phyloP scores from a whole-genome alignment of 331 rosid species.

The Acacia pycnantha region DNA sequence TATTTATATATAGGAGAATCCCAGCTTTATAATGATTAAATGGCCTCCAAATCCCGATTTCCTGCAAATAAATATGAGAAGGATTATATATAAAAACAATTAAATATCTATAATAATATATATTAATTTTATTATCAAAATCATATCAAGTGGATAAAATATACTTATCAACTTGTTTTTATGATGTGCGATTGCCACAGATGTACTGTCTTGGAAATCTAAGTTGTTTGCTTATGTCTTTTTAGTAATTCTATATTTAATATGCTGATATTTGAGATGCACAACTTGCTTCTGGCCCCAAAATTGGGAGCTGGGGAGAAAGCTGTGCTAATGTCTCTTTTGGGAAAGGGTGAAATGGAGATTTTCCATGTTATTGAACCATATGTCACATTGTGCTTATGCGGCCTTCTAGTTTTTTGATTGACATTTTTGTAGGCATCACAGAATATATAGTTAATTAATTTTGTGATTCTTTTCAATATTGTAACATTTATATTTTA shows the following conservation, averaged over 20 bases:
- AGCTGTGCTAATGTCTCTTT: neutral
- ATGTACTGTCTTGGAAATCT: neutral
- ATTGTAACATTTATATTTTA: neutral
- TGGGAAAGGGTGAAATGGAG: neutral
- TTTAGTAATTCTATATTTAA: neutral
- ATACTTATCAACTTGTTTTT: neutral
- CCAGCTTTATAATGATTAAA: neutral
- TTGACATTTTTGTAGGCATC: neutral
- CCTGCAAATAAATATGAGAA: neutral
- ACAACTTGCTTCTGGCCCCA: neutral
- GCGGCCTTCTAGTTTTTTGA: neutral
- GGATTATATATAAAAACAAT: neutral
- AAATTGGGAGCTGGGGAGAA: neutral
- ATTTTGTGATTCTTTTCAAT: neutral
- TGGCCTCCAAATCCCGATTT: neutral
- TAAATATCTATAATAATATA: neutral
- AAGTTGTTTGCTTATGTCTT: neutral
- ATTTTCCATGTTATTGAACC: neutral
- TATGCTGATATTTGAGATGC: neutral
- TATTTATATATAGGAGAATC: neutral
- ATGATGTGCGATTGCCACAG: neutral
- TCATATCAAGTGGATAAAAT: neutral
- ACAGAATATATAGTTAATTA: neutral
- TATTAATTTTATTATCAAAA: too few species aligned
- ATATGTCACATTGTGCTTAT: neutral